phyloP scores from a whole-genome alignment of 805 yeast species.

The Yarrowia hollandica region DNA sequence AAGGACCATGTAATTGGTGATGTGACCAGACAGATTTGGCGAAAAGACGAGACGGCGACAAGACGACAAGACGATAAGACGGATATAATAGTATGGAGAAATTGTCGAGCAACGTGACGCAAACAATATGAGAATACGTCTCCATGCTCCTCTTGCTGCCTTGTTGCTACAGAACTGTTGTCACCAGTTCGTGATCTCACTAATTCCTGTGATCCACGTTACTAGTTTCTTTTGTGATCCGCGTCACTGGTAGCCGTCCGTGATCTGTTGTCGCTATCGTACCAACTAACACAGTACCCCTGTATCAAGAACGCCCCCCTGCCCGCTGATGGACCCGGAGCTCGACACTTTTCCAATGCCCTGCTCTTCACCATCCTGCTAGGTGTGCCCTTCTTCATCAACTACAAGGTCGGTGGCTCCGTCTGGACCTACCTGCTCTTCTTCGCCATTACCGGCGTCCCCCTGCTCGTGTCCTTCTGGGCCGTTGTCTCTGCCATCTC shows the following conservation, averaged over 20 bases:
- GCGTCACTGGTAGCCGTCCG: too few relatives aligned
- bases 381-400: constrained; percentile 61
- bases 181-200: too few relatives aligned
- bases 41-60: too few relatives aligned
- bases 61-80: too few relatives aligned
- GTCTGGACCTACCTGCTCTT: constrained; percentile 65
- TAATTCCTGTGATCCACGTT: too few relatives aligned
- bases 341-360: constrained; percentile 69
- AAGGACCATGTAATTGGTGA: too few relatives aligned
- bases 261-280: neutral
- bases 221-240: neutral
- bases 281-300: constrained; percentile 46
- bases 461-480: constrained; percentile 83
- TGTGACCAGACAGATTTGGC: neutral
- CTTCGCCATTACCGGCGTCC: constrained; percentile 55
- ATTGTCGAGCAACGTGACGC: too few relatives aligned
- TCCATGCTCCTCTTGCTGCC: too few relatives aligned
- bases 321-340: constrained; percentile 90
- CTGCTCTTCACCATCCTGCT: constrained; percentile 52
- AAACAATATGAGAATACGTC: too few relatives aligned
- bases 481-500: constrained; percentile 70
- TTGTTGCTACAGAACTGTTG: too few relatives aligned
- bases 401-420: constrained; percentile 66
- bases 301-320: constrained; percentile 81
- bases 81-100: too few relatives aligned